Evolutionary conservation across 768 basidiomycete species (phyloP).

Genomic region (Ramaria sp.): DNA sequence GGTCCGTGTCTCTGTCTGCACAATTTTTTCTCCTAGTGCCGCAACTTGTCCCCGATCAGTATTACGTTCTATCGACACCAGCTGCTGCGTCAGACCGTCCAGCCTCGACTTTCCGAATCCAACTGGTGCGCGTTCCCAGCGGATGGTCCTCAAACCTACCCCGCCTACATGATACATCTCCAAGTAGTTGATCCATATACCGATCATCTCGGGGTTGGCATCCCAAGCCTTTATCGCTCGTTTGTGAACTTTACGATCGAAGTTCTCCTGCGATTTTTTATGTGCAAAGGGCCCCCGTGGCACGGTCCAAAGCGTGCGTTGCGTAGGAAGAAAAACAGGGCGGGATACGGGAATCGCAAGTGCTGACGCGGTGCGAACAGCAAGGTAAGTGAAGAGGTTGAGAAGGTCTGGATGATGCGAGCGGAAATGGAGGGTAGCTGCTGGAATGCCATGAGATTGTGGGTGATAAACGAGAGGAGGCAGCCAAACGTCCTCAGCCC

Average conservation of each 20-base stretch:
- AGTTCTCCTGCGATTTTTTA: slow-evolving; percentile 95
- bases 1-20: slow-evolving; percentile 4
- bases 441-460: slow-evolving; percentile 53
- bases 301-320: slow-evolving; percentile 80
- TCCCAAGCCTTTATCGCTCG: slow-evolving; percentile 88
- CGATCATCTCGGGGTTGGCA: slow-evolving; percentile 65
- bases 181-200: slow-evolving; percentile 74
- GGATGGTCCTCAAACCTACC: slow-evolving; percentile 75
- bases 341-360: slow-evolving; percentile 71
- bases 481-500: background rate
- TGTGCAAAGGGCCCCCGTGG: slow-evolving; percentile 77
- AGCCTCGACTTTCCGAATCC: slow-evolving; percentile 27
- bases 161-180: slow-evolving; percentile 67
- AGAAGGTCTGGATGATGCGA: slow-evolving; percentile 60
- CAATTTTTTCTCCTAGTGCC: slow-evolving; percentile 21
- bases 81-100: slow-evolving; percentile 18
- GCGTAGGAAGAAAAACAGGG: slow-evolving; percentile 55
- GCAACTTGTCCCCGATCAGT: slow-evolving; percentile 24
- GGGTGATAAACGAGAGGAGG: slow-evolving; percentile 5
- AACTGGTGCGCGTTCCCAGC: slow-evolving; percentile 59
- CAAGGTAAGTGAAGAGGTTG: slow-evolving; percentile 76
- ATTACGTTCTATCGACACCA: slow-evolving; percentile 23
- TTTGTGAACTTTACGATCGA: slow-evolving; percentile 75
- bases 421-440: slow-evolving; percentile 74
- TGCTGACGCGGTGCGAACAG: slow-evolving; percentile 72